Evolutionary conservation across 768 basidiomycete species (phyloP).

Genomic region (Kondoa subrosea): DNA sequence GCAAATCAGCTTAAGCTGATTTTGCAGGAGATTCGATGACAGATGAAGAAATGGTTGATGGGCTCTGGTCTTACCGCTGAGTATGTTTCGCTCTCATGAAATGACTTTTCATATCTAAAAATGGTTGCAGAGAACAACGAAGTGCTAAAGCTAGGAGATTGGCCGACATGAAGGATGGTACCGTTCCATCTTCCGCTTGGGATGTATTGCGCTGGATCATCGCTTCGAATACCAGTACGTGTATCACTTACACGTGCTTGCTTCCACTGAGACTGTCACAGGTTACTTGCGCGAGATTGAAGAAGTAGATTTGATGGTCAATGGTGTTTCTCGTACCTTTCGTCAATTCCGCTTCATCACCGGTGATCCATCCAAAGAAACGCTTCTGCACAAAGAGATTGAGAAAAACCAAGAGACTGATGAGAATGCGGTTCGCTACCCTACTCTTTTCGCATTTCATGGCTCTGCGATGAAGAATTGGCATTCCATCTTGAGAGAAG

Average conservation of each 20-base stretch:
- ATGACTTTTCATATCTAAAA: neutral
- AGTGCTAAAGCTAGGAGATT: conserved; percentile 43
- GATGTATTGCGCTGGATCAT: conserved; percentile 48
- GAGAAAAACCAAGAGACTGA: conserved; percentile 34
- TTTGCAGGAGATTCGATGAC: conserved; percentile 37
- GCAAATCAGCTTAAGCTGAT: conserved; percentile 1
- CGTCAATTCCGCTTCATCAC: conserved; percentile 55
- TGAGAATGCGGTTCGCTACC: conserved; percentile 37
- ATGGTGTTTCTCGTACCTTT: conserved; percentile 43
- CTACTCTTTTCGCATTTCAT: conserved; percentile 46
- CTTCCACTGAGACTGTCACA: neutral
- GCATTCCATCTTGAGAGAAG: conserved; percentile 59
- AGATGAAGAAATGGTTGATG: conserved; percentile 44
- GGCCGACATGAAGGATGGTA: conserved; percentile 40
- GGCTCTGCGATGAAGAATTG: conserved; percentile 50
- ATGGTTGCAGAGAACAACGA: conserved; percentile 35
- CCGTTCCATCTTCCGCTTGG: conserved; percentile 48
- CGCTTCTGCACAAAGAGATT: conserved; percentile 43
- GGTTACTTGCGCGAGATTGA: conserved; percentile 51
- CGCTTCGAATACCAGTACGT: conserved; percentile 44
- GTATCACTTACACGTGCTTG: neutral
- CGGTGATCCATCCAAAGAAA: conserved; percentile 55
- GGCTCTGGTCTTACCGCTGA: conserved; percentile 30
- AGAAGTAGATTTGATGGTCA: conserved; percentile 41
- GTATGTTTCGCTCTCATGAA: neutral